phyloP scores from a whole-genome alignment of 1,139 yeast species.

The Diutina siamensis region DNA sequence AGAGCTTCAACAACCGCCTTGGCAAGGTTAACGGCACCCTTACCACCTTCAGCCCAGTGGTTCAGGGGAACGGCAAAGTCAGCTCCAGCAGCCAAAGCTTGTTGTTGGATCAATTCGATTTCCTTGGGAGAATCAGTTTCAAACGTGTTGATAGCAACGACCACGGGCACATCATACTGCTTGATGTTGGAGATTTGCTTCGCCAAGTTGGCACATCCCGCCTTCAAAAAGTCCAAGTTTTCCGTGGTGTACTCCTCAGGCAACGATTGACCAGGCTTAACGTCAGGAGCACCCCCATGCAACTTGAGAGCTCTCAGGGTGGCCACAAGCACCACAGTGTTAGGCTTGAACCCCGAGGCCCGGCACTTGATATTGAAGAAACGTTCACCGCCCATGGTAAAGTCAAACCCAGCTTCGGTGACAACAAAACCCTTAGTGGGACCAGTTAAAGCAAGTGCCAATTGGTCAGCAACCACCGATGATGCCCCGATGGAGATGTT shows the following conservation, averaged over 20 bases:
- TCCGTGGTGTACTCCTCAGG: constrained; percentile 81
- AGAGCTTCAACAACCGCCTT: constrained; percentile 71
- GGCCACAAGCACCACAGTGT: constrained; percentile 89
- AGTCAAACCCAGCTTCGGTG: constrained; percentile 97
- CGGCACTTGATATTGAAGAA: constrained; percentile 95
- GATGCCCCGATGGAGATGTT: constrained; percentile 95
- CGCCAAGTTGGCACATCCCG: constrained; percentile 82
- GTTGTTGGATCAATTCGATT: constrained; percentile 74
- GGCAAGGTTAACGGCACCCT: constrained; percentile 85
- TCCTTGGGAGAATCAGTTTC: constrained; percentile 76
- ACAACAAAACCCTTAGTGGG: constrained; percentile 71
- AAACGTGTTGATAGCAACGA: constrained; percentile 92
- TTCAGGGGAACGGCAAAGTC: constrained; percentile 84
- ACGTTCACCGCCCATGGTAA: constrained; percentile 99
- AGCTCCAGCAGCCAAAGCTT: constrained; percentile 90
- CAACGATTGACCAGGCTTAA: constrained; percentile 87
- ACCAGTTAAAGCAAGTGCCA: constrained; percentile 90
- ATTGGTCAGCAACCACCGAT: constrained; percentile 88
- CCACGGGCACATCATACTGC: constrained; percentile 83
- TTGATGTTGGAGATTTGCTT: constrained; percentile 87
- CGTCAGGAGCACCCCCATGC: constrained; percentile 98
- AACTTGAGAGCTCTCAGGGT: constrained; percentile 95
- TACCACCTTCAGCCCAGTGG: constrained; percentile 98
- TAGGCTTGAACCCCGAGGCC: constrained; percentile 83
- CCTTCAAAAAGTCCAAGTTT: constrained; percentile 69